Evolutionary conservation across 2,329 filamentous ascomycete genomes (phyloP), one percentile per base, ranked within the genome.

Genomic region (Aspergillus sp.): DNA sequence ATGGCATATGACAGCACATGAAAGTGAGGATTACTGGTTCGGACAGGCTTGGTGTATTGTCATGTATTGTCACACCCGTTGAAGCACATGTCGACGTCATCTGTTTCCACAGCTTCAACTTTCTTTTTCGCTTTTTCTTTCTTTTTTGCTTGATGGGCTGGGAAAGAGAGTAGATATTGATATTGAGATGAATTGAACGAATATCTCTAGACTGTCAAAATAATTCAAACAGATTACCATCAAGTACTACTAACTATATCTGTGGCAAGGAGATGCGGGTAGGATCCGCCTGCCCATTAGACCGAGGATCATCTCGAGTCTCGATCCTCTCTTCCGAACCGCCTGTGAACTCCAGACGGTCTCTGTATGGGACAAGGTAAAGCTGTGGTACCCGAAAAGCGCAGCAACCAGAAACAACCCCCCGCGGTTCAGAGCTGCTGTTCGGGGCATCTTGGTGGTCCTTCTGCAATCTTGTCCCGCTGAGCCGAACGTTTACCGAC

Each of bases 401-500:
- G 7, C 33, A 35, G 33, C n/a, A 13, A 35, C 12, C 33, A 32
- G 33, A 11, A 2, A n/a, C 12, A 10, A 7, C 3, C 32, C 50
- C 43, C 48, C 47, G 45, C 37, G 27, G 37, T 13, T 10, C 13
- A 33, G 37, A 36, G 38, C 37, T 12, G 10, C 8, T 12, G 11
- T 27, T 39, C 37, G 28, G 27, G 37, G 8, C 13, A 12, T 12
- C 37, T 31, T 29, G 56, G 54, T 54, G 50, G 47, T 45, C 29
- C 41, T 42, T 39, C 46, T 56, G 52, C 50, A 44, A 48, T 47
- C 44, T 54, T 54, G 48, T 60, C 61, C 63, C 64, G 63, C 56
- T 65, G 58, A 66, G 56, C 64, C 64, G 64, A 67, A 58, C 51
- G 56, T 63, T 67, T 66, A 63, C 64, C 64, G 64, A 65, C 49